Evolutionary conservation across 148 eudicot species (phyloP).

Genomic region (Fagopyrum tataricum): DNA sequence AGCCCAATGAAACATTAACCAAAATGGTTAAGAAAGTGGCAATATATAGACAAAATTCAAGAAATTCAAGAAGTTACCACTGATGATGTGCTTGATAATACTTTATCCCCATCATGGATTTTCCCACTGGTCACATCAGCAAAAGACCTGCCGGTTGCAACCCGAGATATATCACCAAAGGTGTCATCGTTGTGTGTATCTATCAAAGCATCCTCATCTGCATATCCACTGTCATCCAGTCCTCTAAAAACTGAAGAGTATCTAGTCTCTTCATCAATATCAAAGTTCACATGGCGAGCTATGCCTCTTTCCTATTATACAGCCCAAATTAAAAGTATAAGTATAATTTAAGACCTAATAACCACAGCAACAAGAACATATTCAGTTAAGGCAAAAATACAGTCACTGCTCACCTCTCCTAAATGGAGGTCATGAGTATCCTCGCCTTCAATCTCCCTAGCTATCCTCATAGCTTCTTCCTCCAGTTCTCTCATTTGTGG

Average conservation of each 20-base stretch:
- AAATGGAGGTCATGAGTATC: conserved; percentile 85
- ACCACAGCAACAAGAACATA: background rate
- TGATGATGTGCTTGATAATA: conserved; percentile 31
- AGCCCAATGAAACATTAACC: background rate
- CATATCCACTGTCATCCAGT: conserved; percentile 82
- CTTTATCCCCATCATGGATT: conserved; percentile 31
- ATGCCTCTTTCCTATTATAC: conserved; percentile 64
- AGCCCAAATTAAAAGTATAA: background rate
- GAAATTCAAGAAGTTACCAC: conserved; percentile 29
- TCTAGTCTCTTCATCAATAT: conserved; percentile 89
- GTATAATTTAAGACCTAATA: background rate
- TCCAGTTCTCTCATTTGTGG: conserved; percentile 83
- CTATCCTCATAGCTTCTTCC: conserved; percentile 75
- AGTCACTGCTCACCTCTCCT: conserved; percentile 62
- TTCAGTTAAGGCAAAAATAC: background rate
- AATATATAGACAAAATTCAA: background rate
- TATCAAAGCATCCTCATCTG: conserved; percentile 48
- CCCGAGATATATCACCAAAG: conserved; percentile 54
- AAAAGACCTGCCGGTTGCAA: conserved; percentile 43
- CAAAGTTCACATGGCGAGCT: conserved; percentile 34
- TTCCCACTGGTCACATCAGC: conserved; percentile 51
- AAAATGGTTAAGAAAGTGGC: background rate
- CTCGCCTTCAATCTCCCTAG: conserved; percentile 97
- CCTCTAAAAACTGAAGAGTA: conserved; percentile 79
- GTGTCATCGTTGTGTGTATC: conserved; percentile 69